phyloP scores from a whole-genome alignment of 441 rosid species.

The Populus trichocarpa region DNA sequence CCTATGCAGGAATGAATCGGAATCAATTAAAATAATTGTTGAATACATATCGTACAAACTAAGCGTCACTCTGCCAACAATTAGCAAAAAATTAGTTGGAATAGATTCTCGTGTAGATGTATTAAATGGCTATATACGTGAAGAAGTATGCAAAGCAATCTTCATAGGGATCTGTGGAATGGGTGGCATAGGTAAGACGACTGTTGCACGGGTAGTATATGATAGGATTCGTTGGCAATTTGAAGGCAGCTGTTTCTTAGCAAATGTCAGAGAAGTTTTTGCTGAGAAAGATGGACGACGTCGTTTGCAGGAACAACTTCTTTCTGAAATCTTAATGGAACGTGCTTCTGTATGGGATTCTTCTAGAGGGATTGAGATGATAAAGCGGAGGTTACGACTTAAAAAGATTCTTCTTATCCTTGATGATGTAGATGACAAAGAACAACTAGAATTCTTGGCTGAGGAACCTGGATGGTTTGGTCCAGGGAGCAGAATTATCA shows the following conservation, averaged over 20 bases:
- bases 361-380: neutral
- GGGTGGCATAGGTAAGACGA: conserved; percentile 16
- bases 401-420: conserved; percentile 16
- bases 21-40: neutral
- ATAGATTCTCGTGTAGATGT: conserved; percentile 6
- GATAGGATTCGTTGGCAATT: neutral
- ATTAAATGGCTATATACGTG: conserved; percentile 1
- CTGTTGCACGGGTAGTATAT: neutral
- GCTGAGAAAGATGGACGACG: neutral
- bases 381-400: neutral
- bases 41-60: neutral
- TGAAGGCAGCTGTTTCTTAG: conserved; percentile 5
- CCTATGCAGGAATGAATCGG: neutral
- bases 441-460: neutral
- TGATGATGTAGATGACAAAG: conserved; percentile 5
- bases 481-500: conserved; percentile 10
- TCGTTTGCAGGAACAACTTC: conserved; percentile 8
- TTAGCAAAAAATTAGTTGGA: conserved; percentile 4
- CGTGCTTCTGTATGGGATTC: neutral
- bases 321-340: neutral
- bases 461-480: conserved; percentile 8
- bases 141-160: neutral
- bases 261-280: conserved; percentile 5
- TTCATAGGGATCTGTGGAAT: conserved; percentile 15
- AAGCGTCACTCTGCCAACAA: neutral